A percentile compares a stretch with the other conserved stretches of the same genome.
Conservation (phyloP, 2,329 filamentous ascomycete genomes). For the Penicillium concentricum region DNA sequence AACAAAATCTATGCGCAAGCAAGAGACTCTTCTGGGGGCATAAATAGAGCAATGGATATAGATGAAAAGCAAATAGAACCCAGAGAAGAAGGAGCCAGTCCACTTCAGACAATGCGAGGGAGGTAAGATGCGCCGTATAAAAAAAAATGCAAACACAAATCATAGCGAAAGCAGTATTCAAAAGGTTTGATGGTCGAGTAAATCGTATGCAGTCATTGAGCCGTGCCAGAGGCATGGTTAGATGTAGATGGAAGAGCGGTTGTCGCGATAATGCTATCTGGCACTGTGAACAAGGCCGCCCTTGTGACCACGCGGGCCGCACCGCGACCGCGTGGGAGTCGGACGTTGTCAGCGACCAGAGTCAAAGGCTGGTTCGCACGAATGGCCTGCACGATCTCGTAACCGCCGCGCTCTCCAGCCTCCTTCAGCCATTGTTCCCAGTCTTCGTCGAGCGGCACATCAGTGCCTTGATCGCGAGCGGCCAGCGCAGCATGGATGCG, state of each 20-base stretch:
- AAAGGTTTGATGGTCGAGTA: neutral
- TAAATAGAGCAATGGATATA: constrained; percentile 1
- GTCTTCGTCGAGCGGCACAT: constrained; percentile 46
- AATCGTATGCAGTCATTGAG: constrained; percentile 19
- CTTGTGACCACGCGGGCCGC: constrained; percentile 18
- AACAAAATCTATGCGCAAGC: constrained; percentile 6
- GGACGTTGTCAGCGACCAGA: constrained; percentile 26
- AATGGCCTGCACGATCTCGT: constrained; percentile 43
- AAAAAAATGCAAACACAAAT: constrained; percentile 16
- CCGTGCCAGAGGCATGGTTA: constrained; percentile 26
- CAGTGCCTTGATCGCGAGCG: constrained; percentile 50
- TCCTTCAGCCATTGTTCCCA: constrained; percentile 62
- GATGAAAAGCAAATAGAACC: neutral
- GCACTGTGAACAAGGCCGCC: constrained; percentile 20
- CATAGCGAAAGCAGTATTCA: constrained; percentile 1
- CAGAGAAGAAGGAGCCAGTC: constrained; percentile 18
- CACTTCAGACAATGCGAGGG: constrained; percentile 10
- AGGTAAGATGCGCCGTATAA: constrained; percentile 6
- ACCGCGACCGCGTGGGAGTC: constrained; percentile 17
- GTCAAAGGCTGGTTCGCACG: constrained; percentile 36
- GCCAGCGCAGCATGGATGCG: constrained; percentile 54
- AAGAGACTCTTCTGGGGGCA: neutral
- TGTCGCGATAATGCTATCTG: constrained; percentile 21
- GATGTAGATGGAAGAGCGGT: constrained; percentile 23
- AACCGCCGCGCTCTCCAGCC: constrained; percentile 51